A percentile compares a stretch with the other conserved stretches of the same genome.
Evolutionary conservation across 2,329 filamentous ascomycete species (phyloP).

Genomic region (Ascocoryne sarcoides): DNA sequence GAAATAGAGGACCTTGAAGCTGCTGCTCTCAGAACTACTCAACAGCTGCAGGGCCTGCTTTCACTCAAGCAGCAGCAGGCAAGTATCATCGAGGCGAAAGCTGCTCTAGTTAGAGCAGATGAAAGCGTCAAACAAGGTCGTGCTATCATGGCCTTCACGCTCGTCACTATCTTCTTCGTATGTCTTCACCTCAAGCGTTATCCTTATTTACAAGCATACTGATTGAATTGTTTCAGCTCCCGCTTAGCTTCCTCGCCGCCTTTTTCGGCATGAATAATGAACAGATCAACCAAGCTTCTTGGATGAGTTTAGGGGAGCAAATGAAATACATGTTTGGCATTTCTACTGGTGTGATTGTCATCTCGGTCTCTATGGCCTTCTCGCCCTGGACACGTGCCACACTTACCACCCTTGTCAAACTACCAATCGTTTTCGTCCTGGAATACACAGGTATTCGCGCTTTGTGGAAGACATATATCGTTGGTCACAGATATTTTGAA

Average conservation of each 20-base stretch:
- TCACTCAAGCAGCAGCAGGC: constrained; percentile 39
- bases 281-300: constrained; percentile 2
- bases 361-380: constrained; percentile 7
- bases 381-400: constrained; percentile 9
- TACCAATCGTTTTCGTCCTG: constrained; percentile 3
- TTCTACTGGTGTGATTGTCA: constrained; percentile 5
- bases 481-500: constrained; percentile 4
- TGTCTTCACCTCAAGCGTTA: background rate
- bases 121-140: constrained; percentile 35
- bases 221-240: constrained; percentile 21
- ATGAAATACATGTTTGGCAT: constrained; percentile 9
- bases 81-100: constrained; percentile 36
- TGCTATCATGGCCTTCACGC: constrained; percentile 38
- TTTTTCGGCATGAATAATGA: constrained; percentile 34
- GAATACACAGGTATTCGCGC: constrained; percentile 5
- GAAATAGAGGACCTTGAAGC: constrained; percentile 15
- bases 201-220: background rate
- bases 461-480: constrained; percentile 3
- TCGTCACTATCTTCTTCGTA: constrained; percentile 37
- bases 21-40: constrained; percentile 8
- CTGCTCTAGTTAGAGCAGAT: constrained; percentile 32
- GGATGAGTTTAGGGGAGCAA: constrained; percentile 9
- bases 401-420: constrained; percentile 5
- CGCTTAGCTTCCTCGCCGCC: constrained; percentile 32
- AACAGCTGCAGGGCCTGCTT: constrained; percentile 28